Conservation (phyloP, 2,329 filamentous ascomycete species). For the Trichoderma breve region DNA sequence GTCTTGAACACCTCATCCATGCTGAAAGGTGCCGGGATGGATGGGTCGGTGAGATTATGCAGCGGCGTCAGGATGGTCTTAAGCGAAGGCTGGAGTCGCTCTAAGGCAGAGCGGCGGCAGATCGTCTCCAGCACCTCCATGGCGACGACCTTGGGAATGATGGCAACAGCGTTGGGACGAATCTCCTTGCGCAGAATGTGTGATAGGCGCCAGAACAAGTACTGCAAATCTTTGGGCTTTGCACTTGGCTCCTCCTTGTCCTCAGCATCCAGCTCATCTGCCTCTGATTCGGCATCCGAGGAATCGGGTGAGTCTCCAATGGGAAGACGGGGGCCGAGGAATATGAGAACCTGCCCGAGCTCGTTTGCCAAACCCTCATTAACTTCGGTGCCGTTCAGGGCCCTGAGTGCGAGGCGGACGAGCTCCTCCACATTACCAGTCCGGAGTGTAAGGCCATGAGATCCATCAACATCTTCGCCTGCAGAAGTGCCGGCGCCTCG, state of each 20-base stretch:
- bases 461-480: slow-evolving; percentile 63
- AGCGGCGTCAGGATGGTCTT: slow-evolving; percentile 60
- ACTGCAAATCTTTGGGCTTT: slow-evolving; percentile 53
- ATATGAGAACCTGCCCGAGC: slow-evolving; percentile 76
- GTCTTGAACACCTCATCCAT: slow-evolving; percentile 67
- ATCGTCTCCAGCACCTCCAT: slow-evolving; percentile 73
- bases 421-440: slow-evolving; percentile 61
- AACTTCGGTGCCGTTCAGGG: slow-evolving; percentile 61
- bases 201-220: slow-evolving; percentile 75
- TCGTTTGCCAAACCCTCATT: slow-evolving; percentile 76
- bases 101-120: slow-evolving; percentile 56
- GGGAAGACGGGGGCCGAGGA: slow-evolving; percentile 64
- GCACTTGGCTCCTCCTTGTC: slow-evolving; percentile 38
- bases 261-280: slow-evolving; percentile 46
- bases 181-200: slow-evolving; percentile 76
- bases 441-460: slow-evolving; percentile 67
- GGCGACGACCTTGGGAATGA: slow-evolving; percentile 72
- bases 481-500: slow-evolving; percentile 46
- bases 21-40: slow-evolving; percentile 69
- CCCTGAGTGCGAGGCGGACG: slow-evolving; percentile 49
- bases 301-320: slow-evolving; percentile 39
- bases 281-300: slow-evolving; percentile 37
- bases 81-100: slow-evolving; percentile 61
- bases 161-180: slow-evolving; percentile 58
- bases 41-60: slow-evolving; percentile 79